Evolutionary conservation across 1,139 yeast genomes (phyloP), one percentile per base, ranked within the genome.

Genomic region (Zygoascus hellenicus): DNA sequence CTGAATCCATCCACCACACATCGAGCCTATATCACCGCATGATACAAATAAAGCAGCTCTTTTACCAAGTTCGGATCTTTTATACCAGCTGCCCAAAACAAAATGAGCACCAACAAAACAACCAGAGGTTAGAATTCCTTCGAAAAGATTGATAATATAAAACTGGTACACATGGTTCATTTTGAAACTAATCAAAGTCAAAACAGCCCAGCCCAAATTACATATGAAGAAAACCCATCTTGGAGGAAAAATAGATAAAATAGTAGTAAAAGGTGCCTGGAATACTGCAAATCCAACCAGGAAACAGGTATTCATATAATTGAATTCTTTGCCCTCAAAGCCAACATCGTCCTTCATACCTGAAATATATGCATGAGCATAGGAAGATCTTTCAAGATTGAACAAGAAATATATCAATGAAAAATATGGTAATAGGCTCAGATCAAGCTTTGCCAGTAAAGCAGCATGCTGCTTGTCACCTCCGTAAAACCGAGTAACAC

Each of bases 191-290:
- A 77, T 74, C 43, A 82, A 68, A 0, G 89, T 82, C 55, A 81
- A 73, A 50, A 80, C 62, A 2, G 84, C 75, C 90, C 92, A 83
- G 42, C 77, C 67, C 46, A 81, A 54, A 61, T 81, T 88, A 65
- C 79, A 72, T 1, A 69, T 54, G 9, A 85, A 83, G 48, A 81
- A 68, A 13, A 80, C 54, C 71, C 78, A 56, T 72, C 76, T 60
- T 75, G 68, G 42, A 83, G 83, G 39, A 72, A 64, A 50, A 59
- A 62, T 16, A 4, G 81, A 45, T 31, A 28, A 38, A 32, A 48
- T 29, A 30, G 40, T 16, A 6, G 47, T 37, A 14, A 43, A 36
- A 3, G 52, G 52, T 36, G 50, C 47, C 34, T 48, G 52, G n/a
- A 43, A 44, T 9, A 50, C 32, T 26, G 43, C 44, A 39, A 39